phyloP scores from a whole-genome alignment of 306 rosid genomes.

The Glycyrrhiza uralensis region DNA sequence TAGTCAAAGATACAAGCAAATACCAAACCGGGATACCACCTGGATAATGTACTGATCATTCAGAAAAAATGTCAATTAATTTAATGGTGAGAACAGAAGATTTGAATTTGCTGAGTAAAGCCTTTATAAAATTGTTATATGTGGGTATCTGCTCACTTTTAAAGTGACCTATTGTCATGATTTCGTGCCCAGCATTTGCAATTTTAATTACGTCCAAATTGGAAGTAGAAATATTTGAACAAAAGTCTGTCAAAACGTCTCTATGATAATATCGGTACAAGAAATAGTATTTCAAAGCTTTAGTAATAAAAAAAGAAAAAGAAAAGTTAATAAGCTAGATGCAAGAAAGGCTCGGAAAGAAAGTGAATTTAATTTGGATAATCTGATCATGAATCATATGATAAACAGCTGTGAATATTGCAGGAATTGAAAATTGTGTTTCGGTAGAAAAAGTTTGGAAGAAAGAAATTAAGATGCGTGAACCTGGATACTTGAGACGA shows the following conservation, averaged over 20 bases:
- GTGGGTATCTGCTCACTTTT: background rate
- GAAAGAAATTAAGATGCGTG: background rate
- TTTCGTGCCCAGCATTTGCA: background rate
- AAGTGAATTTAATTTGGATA: background rate
- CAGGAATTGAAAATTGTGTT: background rate
- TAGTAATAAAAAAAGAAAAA: background rate
- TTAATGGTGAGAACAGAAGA: too few species aligned
- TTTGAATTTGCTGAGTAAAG: background rate
- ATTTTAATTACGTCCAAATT: background rate
- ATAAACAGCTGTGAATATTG: background rate
- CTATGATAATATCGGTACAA: background rate
- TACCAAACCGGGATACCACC: too few species aligned
- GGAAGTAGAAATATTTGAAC: background rate
- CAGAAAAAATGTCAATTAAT: too few species aligned
- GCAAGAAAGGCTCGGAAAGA: background rate
- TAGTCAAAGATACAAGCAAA: too few species aligned
- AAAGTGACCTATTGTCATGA: background rate
- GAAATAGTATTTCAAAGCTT: background rate
- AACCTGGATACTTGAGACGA: background rate
- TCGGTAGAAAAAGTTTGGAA: background rate
- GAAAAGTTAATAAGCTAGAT: background rate
- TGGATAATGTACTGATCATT: too few species aligned
- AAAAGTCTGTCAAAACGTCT: background rate
- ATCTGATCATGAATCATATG: background rate
- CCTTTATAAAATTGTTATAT: background rate